These are phyloP conservation scores for Monosporascus sp. DNA, from an alignment of 2,329 filamentous ascomycete species.

Conservation along the genomic window DNA sequence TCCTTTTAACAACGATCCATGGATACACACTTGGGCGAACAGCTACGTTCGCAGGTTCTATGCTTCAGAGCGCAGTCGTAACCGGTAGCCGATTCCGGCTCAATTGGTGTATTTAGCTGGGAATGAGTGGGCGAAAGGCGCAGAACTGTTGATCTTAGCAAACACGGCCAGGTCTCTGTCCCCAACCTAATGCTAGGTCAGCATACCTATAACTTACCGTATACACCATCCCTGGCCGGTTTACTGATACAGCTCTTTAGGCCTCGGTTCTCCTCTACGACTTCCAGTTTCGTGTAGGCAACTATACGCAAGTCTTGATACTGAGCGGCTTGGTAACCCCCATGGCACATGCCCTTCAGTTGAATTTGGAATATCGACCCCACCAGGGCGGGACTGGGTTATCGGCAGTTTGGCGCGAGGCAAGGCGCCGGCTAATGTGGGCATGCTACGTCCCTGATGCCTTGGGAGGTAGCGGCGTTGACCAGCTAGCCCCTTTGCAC, in stretches of 20 bases:
- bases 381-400: too few species aligned
- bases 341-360: constrained; percentile 37
- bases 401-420: too few species aligned
- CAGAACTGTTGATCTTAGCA: neutral
- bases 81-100: neutral
- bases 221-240: constrained; percentile 30
- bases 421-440: too few species aligned
- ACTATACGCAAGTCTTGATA: constrained; percentile 36
- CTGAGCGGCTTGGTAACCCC: constrained; percentile 35
- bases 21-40: too few species aligned
- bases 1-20: too few species aligned
- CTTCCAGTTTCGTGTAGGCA: constrained; percentile 34
- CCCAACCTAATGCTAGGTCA: neutral
- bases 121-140: neutral
- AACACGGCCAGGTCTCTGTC: neutral
- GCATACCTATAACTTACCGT: constrained; percentile 15
- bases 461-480: too few species aligned
- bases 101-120: neutral
- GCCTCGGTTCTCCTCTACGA: constrained; percentile 31
- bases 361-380: constrained; percentile 30
- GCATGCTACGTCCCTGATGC: too few species aligned
- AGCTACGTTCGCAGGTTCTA: neutral
- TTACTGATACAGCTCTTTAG: constrained; percentile 32
- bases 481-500: too few species aligned
- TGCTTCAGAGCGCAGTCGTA: neutral